These are phyloP conservation scores for Botrytis byssoidea DNA, from an alignment of 2,329 filamentous ascomycete species.

Conservation along the genomic window DNA sequence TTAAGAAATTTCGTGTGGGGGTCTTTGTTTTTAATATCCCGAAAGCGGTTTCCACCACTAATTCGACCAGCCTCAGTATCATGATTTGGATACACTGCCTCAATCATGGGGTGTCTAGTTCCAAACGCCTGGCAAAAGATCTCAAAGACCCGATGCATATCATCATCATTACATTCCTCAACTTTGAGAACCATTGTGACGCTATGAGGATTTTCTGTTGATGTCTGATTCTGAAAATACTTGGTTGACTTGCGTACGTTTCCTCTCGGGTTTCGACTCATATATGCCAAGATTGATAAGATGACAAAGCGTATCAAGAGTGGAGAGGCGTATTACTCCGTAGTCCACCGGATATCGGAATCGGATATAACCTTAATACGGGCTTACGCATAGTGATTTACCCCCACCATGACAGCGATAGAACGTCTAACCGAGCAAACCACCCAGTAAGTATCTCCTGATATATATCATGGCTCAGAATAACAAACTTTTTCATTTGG, in stretches of 20 bases:
- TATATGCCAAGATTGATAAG: slow-evolving; percentile 6
- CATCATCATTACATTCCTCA: slow-evolving; percentile 16
- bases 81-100: slow-evolving; percentile 10
- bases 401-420: background rate
- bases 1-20: slow-evolving; percentile 8
- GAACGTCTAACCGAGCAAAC: background rate
- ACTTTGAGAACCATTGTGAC: slow-evolving; percentile 14
- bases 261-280: background rate
- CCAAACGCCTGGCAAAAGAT: slow-evolving; percentile 16
- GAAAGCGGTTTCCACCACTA: slow-evolving; percentile 2
- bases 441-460: background rate
- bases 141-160: slow-evolving; percentile 14
- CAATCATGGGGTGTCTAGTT: background rate
- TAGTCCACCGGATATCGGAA: background rate
- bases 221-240: background rate
- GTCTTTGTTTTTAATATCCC: background rate
- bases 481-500: background rate
- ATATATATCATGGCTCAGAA: background rate
- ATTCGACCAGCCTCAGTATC: slow-evolving; percentile 3
- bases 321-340: background rate
- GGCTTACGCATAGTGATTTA: background rate
- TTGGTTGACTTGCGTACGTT: background rate
- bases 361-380: background rate
- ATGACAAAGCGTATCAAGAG: background rate
- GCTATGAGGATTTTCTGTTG: background rate